Base-by-base conservation (phyloP, 176 grass and related monocot genomes). In the Themeda triandra region DNA sequence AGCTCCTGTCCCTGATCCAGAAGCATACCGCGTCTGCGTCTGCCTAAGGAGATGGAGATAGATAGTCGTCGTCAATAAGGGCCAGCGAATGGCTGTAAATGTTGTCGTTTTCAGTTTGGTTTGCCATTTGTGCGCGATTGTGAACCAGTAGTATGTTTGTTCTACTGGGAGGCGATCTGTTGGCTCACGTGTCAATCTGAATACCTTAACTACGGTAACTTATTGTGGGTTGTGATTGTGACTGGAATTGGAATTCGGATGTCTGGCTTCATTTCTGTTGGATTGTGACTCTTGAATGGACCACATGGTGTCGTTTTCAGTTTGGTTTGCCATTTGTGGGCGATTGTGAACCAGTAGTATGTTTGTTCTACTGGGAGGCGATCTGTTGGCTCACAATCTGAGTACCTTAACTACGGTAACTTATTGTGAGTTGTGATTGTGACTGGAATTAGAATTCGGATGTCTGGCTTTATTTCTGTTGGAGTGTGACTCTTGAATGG, bases 1-100 rank as follows among this genome's bases (percentile, higher is more conserved):
- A 90, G 0, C 36, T 97, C 64, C 76, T 25, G 19, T 42, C 1
- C 4, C 88, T 28, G 56, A 81, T 97, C 2, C 13, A 18, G 33
- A 18, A 13, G 69, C 87, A 84, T 41, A 6, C 5, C 10, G 3
- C 69, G 0, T 63, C 65, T 0, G 40, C 41, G 0, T 85, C 83
- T 0, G 32, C 88, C 15, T 90, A 86, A 82, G 53, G 13, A 44
- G 17, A 36, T 11, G 53, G 13, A 44, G 17, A 36, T 11, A 77
- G 4, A 21, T 7, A 59, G 6, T 29, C 8, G 14, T 48, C 8
- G 25, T 45, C 36, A 82, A 82, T 82, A 77, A 70, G 66, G 51
- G 49, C 66, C 65, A 59, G 66, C 39, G 3, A 24, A 15, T 29
- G 54, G 29, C 23, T 64, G 2, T 64, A 56, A 23, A 14, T 10